These are phyloP conservation scores for Hypoxylon fragiforme DNA, from an alignment of 495 filamentous ascomycete genomes.

Conservation along the genomic window DNA sequence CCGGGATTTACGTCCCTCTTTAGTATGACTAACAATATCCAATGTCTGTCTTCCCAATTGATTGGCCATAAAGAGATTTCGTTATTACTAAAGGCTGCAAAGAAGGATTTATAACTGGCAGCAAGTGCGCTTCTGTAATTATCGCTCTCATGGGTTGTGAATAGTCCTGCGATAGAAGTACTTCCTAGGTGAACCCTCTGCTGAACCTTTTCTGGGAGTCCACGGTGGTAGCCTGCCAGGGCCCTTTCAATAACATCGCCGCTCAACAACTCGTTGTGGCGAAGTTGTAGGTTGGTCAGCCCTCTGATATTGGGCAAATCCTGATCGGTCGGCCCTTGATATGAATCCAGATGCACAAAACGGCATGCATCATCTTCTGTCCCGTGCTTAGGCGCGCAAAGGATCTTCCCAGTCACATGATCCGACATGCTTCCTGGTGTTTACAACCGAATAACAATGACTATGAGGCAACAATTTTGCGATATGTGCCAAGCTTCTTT, in stretches of 20 bases:
- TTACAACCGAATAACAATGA: no score
- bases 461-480: no score
- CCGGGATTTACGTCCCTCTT: background rate
- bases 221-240: slow-evolving; percentile 4
- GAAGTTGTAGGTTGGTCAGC: slow-evolving; percentile 23
- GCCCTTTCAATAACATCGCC: slow-evolving; percentile 25
- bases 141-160: background rate
- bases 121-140: no score
- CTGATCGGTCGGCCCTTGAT: background rate
- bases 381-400: background rate
- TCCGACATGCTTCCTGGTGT: background rate
- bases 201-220: slow-evolving; percentile 6
- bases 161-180: slow-evolving; percentile 5
- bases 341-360: background rate
- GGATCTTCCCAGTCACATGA: background rate
- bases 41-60: slow-evolving; percentile 19
- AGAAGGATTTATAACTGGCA: background rate
- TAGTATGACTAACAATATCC: slow-evolving; percentile 25
- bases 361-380: background rate
- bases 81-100: background rate
- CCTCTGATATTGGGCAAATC: slow-evolving; percentile 28
- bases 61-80: slow-evolving; percentile 30
- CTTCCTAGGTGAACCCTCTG: slow-evolving; percentile 9
- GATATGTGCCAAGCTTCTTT: no score
- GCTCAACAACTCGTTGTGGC: slow-evolving; percentile 15